phyloP scores from a whole-genome alignment of 2,329 filamentous ascomycete genomes.

The Xylaria sp. region DNA sequence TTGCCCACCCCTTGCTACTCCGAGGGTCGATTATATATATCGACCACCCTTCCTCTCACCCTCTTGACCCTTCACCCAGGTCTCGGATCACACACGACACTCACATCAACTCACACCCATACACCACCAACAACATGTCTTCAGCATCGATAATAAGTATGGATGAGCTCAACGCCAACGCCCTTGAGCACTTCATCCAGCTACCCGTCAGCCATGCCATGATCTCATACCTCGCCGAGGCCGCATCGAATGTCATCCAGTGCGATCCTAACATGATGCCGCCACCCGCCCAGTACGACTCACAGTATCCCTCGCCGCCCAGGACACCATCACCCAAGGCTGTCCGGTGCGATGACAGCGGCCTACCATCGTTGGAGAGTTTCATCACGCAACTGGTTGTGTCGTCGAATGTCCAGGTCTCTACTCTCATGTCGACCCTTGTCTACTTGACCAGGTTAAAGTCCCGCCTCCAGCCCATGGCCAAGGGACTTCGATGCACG shows the following conservation, averaged over 20 bases:
- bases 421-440: conserved; percentile 92
- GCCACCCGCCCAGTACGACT: conserved; percentile 36
- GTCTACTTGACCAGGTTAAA: conserved; percentile 87
- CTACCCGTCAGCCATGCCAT: conserved; percentile 68
- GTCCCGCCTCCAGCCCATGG: conserved; percentile 81
- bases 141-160: conserved; percentile 42
- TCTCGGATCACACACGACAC: conserved; percentile 17
- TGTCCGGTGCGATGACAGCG: conserved; percentile 43
- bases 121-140: conserved; percentile 39
- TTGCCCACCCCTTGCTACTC: conserved; percentile 11
- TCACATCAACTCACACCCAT: conserved; percentile 25
- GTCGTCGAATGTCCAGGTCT: conserved; percentile 92
- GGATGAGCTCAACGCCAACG: conserved; percentile 62
- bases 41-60: conserved; percentile 21
- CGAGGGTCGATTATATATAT: conserved; percentile 28
- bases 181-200: conserved; percentile 76
- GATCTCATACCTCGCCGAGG: conserved; percentile 70
- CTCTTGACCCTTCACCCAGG: conserved; percentile 13
- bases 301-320: conserved; percentile 45
- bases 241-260: conserved; percentile 71
- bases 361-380: conserved; percentile 73
- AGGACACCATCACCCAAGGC: conserved; percentile 42
- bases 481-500: conserved; percentile 93
- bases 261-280: conserved; percentile 62
- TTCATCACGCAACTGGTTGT: conserved; percentile 91